Evolutionary conservation across 768 basidiomycete genomes (phyloP).

Genomic region (Leccinum ochraceum): DNA sequence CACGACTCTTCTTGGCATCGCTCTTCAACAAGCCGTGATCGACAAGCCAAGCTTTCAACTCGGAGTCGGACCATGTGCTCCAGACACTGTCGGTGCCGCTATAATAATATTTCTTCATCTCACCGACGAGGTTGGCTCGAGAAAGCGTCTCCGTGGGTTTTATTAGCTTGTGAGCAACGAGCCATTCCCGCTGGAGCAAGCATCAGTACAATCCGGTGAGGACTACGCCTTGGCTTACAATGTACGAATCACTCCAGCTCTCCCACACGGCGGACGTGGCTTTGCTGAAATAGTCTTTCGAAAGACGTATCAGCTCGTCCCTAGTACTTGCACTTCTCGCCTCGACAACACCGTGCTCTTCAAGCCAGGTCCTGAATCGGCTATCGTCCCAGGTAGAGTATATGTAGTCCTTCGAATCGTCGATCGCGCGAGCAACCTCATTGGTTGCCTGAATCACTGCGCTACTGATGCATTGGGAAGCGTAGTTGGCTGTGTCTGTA

Average conservation of each 20-base stretch:
- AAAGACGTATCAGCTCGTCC: slow-evolving; percentile 66
- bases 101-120: slow-evolving; percentile 85
- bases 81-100: slow-evolving; percentile 53
- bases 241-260: slow-evolving; percentile 84
- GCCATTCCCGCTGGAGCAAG: slow-evolving; percentile 70
- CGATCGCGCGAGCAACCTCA: slow-evolving; percentile 50
- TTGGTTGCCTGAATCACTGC: slow-evolving; percentile 54
- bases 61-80: slow-evolving; percentile 74
- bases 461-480: slow-evolving; percentile 42
- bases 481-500: slow-evolving; percentile 36
- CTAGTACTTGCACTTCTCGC: slow-evolving; percentile 54
- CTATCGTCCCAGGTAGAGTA: slow-evolving; percentile 91
- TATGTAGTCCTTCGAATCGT: slow-evolving; percentile 82
- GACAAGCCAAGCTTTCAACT: slow-evolving; percentile 79
- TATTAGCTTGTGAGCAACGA: slow-evolving; percentile 74
- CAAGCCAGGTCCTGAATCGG: slow-evolving; percentile 68
- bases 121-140: slow-evolving; percentile 54
- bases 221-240: slow-evolving; percentile 45
- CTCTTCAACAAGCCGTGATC: slow-evolving; percentile 71
- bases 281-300: slow-evolving; percentile 67
- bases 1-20: slow-evolving; percentile 62
- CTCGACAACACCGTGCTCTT: slow-evolving; percentile 71
- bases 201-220: neutral
- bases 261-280: slow-evolving; percentile 71
- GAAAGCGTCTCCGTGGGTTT: slow-evolving; percentile 55